These are phyloP conservation scores for Fraxinus dipetala DNA, from an alignment of 305 asterid genomes.

Conservation along the genomic window DNA sequence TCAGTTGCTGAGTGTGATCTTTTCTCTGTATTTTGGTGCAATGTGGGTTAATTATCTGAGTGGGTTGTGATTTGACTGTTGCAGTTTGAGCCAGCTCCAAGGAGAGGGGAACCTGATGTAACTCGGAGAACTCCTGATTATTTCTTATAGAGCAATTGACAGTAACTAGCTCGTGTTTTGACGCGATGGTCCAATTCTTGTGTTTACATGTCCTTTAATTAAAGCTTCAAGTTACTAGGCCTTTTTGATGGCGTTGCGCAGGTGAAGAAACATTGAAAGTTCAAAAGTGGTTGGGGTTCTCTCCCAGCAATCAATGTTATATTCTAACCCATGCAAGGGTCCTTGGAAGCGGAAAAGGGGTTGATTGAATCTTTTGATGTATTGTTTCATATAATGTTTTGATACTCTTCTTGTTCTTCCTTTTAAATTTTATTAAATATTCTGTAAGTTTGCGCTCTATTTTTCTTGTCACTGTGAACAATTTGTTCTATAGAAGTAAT, in stretches of 20 bases:
- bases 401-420: conserved; percentile 23
- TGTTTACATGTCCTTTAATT: conserved; percentile 24
- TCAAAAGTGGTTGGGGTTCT: conserved; percentile 24
- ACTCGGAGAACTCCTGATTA: conserved; percentile 89
- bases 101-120: conserved; percentile 91
- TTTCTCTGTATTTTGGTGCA: not conserved
- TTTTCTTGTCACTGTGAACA: not conserved
- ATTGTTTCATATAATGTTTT: conserved; percentile 31
- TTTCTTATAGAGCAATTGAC: conserved; percentile 56
- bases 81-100: conserved; percentile 92
- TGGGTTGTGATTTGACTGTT: conserved; percentile 7
- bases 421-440: not conserved
- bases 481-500: conserved; percentile 30
- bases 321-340: conserved; percentile 39
- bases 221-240: conserved; percentile 25
- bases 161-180: conserved; percentile 24
- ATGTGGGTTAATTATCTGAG: not conserved
- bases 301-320: conserved; percentile 28
- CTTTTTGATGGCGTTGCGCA: conserved; percentile 27
- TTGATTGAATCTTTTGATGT: conserved; percentile 35
- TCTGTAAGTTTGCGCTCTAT: not conserved
- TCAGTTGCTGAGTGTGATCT: not conserved
- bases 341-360: conserved; percentile 30
- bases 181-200: conserved; percentile 25
- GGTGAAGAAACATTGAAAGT: conserved; percentile 28